phyloP scores from a whole-genome alignment of 2,329 filamentous ascomycete species.

The Venturia aucupariae region DNA sequence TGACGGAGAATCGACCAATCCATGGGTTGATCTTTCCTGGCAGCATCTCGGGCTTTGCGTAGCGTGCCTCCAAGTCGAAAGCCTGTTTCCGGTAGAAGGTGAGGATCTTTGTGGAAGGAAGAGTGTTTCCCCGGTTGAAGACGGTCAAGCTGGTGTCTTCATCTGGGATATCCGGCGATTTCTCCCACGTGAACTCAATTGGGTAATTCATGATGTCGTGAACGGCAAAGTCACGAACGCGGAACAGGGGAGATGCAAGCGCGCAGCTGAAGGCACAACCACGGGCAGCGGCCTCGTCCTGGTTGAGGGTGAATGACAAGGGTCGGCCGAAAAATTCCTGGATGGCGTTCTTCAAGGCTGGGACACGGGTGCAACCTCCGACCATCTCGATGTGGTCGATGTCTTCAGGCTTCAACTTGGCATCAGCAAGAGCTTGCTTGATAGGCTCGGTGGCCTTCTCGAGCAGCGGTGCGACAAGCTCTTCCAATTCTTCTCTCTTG shows the following conservation, averaged over 20 bases:
- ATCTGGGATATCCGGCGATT: conserved; percentile 94
- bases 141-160: conserved; percentile 96
- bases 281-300: conserved; percentile 92
- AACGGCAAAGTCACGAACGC: conserved; percentile 93
- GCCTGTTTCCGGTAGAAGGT: conserved; percentile 98
- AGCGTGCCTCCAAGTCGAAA: conserved; percentile 92
- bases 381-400: conserved; percentile 92
- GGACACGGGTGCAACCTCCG: conserved; percentile 89
- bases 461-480: conserved; percentile 77
- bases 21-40: conserved; percentile 87
- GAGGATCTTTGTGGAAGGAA: conserved; percentile 97
- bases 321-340: conserved; percentile 84
- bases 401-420: conserved; percentile 81
- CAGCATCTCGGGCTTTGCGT: conserved; percentile 75
- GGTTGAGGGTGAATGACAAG: conserved; percentile 94
- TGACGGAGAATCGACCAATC: conserved; percentile 97
- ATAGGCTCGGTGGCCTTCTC: conserved; percentile 63
- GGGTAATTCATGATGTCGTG: conserved; percentile 98
- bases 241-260: conserved; percentile 94
- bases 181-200: conserved; percentile 98
- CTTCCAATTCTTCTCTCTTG: conserved; percentile 90
- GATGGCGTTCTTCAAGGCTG: conserved; percentile 82
- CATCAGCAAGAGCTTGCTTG: conserved; percentile 88
- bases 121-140: conserved; percentile 92
- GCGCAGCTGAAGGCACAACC: conserved; percentile 97